Evolutionary conservation across 2,329 filamentous ascomycete genomes (phyloP).

Genomic region (Xylaria sp.): DNA sequence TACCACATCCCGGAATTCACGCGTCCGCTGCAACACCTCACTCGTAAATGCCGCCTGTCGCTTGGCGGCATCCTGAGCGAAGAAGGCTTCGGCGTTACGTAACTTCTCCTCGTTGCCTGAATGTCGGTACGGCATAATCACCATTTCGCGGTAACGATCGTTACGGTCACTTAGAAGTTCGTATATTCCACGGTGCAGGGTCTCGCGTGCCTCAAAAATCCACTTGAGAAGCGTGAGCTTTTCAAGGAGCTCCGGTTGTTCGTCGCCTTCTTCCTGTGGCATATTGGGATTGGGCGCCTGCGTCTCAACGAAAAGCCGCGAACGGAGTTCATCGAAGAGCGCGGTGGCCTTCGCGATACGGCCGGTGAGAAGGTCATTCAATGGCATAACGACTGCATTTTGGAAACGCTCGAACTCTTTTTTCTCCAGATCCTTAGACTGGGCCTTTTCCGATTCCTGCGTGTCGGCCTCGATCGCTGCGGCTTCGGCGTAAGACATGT

Average conservation of each 20-base stretch:
- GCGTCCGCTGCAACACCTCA: conserved; percentile 77
- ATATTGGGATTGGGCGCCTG: conserved; percentile 78
- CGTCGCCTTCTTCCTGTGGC: conserved; percentile 93
- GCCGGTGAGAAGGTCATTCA: conserved; percentile 81
- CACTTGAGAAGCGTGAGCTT: conserved; percentile 95
- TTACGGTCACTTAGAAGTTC: conserved; percentile 88
- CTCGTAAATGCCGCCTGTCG: conserved; percentile 77
- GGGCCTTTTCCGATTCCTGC: conserved; percentile 74
- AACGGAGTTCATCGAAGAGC: conserved; percentile 80
- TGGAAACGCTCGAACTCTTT: conserved; percentile 88
- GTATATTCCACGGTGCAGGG: conserved; percentile 84
- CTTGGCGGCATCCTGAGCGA: conserved; percentile 79
- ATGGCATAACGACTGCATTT: conserved; percentile 80
- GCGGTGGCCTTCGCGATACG: conserved; percentile 79
- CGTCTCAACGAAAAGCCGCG: conserved; percentile 77
- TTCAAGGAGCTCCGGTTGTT: conserved; percentile 91
- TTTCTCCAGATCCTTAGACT: conserved; percentile 78
- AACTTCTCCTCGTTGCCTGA: conserved; percentile 83
- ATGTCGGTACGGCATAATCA: conserved; percentile 81
- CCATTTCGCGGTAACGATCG: conserved; percentile 84
- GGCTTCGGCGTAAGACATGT: conserved; percentile 84
- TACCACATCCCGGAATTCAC: conserved; percentile 81
- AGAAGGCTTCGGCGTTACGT: conserved; percentile 82
- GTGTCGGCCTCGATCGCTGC: conserved; percentile 83
- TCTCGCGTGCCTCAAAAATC: conserved; percentile 95